Conservation (phyloP, 495 filamentous ascomycete genomes). For the Pyrenula massariospora region DNA sequence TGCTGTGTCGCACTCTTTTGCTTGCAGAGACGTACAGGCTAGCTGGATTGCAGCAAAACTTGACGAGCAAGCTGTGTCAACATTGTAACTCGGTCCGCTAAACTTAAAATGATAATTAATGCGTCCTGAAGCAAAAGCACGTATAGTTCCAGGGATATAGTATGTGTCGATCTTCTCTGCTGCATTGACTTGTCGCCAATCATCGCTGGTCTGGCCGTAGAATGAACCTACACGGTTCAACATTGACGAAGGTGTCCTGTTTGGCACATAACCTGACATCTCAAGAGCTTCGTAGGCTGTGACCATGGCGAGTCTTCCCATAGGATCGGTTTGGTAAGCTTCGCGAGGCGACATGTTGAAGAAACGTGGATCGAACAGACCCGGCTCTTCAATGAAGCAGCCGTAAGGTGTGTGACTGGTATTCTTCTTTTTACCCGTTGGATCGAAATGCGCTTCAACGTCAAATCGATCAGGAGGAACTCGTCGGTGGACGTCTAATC, state of each 20-base stretch:
- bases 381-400: constrained; percentile 24
- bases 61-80: constrained; percentile 72
- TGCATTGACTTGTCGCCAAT: constrained; percentile 18
- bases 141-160: constrained; percentile 11
- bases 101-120: constrained; percentile 61
- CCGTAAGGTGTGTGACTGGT: constrained; percentile 23
- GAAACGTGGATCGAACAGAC: constrained; percentile 21
- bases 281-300: constrained; percentile 29
- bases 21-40: constrained; percentile 56
- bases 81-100: constrained; percentile 55
- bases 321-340: constrained; percentile 19
- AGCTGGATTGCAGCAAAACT: constrained; percentile 56
- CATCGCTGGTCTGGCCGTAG: constrained; percentile 22
- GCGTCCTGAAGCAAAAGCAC: constrained; percentile 25
- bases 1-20: constrained; percentile 58
- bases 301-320: constrained; percentile 16
- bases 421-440: constrained; percentile 23
- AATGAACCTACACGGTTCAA: constrained; percentile 18
- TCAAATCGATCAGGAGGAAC: constrained; percentile 33
- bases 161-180: constrained; percentile 15
- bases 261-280: constrained; percentile 14
- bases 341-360: constrained; percentile 27
- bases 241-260: constrained; percentile 11
- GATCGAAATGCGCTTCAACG: constrained; percentile 27
- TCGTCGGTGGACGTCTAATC: constrained; percentile 20